Evolutionary conservation across 306 rosid genomes (phyloP), one percentile per base, ranked within the genome.

Genomic region (Clitoria ternatea): DNA sequence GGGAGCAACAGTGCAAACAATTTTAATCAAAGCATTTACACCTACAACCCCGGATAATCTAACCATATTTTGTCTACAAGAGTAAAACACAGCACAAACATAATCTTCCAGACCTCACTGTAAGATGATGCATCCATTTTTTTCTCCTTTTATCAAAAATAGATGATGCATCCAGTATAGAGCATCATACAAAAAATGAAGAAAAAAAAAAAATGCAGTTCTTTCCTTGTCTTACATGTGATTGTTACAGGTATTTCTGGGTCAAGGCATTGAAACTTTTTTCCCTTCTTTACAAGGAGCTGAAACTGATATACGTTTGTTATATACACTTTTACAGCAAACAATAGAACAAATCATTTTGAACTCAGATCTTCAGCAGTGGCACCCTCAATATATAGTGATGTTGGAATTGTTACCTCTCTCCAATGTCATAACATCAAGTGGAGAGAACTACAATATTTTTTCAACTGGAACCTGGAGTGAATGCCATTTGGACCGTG

Each of bases 241-340:
- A 50, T 67, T 78, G 80, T 72, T 79, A 81, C 88, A 84, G 42
- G 73, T 55, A 69, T 36, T 65, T 57, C 39, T 71, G 44, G 74
- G 72, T 78, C 84, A 81, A 76, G 78, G 77, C 73, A 74, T 55
- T 72, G 74, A 65, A 81, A 49, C 81, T 67, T 61, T 66, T 64
- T 48, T n/a, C n/a, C 78, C 79, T 80, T 80, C 88, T 86, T 80
- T 85, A 86, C 91, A 88, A 71, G 82, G 84, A 86, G 80, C 77
- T 79, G 79, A 85, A 82, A 64, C 82, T 80, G 75, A 76, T 64
- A 76, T 72, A 77, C 82, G 43, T 37, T 69, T 74, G 79, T 75
- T 88, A 91, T 91, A 77, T 91, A 88, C 96, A 88, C 63, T 65
- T 79, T 48, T 69, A 84, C 66, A 76, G 49, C 81, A 74, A 73